phyloP scores from a whole-genome alignment of 305 asterid species.

The Caryopteris hybrid region DNA sequence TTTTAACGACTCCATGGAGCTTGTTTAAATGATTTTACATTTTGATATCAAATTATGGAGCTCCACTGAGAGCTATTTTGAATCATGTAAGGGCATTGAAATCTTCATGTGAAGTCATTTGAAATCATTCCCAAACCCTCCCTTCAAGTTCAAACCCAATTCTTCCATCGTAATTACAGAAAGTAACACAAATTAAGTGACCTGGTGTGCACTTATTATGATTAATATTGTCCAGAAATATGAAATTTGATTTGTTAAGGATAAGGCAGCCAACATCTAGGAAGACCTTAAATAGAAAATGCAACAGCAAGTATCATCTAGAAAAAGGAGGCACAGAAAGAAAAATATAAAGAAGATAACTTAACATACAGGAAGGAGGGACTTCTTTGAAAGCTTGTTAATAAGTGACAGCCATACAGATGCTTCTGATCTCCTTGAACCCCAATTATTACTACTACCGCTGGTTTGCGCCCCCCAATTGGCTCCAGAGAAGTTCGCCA shows the following conservation, averaged over 20 bases:
- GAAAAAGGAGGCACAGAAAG: conserved; percentile 11
- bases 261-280: background rate
- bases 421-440: conserved; percentile 82
- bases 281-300: conserved; percentile 7
- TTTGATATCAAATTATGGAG: background rate
- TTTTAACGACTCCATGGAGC: background rate
- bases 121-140: background rate
- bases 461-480: conserved; percentile 48
- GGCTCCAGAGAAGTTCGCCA: conserved; percentile 44
- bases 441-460: conserved; percentile 44
- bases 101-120: background rate
- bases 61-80: background rate
- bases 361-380: conserved; percentile 81
- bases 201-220: background rate
- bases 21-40: background rate
- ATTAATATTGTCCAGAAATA: conserved; percentile 15
- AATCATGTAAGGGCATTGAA: background rate
- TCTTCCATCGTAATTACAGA: background rate
- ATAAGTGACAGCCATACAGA: conserved; percentile 79
- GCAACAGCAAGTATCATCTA: background rate
- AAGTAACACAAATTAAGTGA: background rate
- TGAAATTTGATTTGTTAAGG: background rate
- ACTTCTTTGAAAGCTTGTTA: conserved; percentile 72
- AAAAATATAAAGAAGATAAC: conserved; percentile 5
- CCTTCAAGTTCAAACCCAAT: background rate